phyloP scores from a whole-genome alignment of 2,329 filamentous ascomycete genomes.

The Colletotrichum sp. region DNA sequence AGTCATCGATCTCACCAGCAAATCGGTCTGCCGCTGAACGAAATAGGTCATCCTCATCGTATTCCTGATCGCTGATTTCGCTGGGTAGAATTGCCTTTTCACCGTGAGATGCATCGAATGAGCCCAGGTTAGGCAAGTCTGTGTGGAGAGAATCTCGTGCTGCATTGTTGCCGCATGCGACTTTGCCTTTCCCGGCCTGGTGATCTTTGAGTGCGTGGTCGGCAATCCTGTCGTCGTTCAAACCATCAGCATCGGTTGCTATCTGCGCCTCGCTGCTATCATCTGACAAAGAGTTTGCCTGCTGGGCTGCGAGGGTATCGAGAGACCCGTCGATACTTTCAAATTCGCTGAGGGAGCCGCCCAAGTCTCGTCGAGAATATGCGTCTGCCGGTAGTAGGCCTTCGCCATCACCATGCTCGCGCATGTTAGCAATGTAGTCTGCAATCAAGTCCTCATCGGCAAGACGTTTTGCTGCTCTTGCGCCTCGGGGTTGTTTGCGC shows the following conservation, averaged over 20 bases:
- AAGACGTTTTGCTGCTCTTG: constrained; percentile 18
- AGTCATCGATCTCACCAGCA: constrained; percentile 59
- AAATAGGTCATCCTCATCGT: constrained; percentile 13
- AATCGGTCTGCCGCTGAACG: not conserved
- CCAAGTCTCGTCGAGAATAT: constrained; percentile 41
- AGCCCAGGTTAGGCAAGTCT: not conserved
- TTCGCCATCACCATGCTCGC: constrained; percentile 58
- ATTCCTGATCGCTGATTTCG: not conserved
- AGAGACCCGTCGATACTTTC: constrained; percentile 28
- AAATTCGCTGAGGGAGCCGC: constrained; percentile 25
- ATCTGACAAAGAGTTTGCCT: not conserved
- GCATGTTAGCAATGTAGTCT: constrained; percentile 76
- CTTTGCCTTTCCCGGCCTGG: not conserved
- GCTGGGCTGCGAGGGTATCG: not conserved
- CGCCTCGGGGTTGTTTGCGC: not conserved
- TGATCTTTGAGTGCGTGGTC: not conserved
- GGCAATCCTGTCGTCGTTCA: not conserved
- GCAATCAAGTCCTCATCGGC: constrained; percentile 64
- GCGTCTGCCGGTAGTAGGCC: constrained; percentile 67
- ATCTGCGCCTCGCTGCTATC: not conserved
- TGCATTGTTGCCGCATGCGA: not conserved
- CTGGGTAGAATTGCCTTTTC: not conserved
- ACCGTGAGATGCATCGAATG: not conserved
- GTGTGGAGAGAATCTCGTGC: not conserved
- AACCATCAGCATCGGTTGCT: not conserved